Base-by-base conservation (phyloP, 257 asterid genomes). In the Rehmannia glutinosa region DNA sequence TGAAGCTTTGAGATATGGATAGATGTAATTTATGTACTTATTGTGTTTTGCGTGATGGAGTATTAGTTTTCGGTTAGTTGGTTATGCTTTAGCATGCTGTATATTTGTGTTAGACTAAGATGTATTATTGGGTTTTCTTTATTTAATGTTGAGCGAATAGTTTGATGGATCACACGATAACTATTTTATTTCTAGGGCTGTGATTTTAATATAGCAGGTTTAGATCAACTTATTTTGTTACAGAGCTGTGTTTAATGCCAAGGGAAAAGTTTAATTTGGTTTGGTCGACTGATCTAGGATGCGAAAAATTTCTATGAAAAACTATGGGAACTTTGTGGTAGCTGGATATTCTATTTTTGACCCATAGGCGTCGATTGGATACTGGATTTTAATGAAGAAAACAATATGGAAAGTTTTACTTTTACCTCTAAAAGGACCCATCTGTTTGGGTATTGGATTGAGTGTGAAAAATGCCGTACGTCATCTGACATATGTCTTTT, bases 31-130 rank as follows among this genome's bases (percentile, higher is more conserved):
- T 68, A 15, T 39, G 52, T 20, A 57, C 62, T 41, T 62, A n/a
- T 30, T 39, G 20, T 12, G 46, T 69, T 27, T 30, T 21, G 55
- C 47, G 41, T 49, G 23, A 23, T 41, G 55, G 33, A 28, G 32
- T 72, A 13, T 58, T 71, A 62, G 41, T 69, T 27, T 28, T 12
- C 9, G 36, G 42, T 30, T 54, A 2, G 11, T 32, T 36, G 54
- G 51, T 67, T 19, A 53, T 51, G 83, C 7, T 52, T 69, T 28
- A 28, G 38, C 49, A 64, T 15, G 51, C 9, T 33, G 32, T 55
- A 4, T 9, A 21, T 15, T 56, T 64, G 42, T 57, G 56, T 30
- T 50, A 54, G 42, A 35, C 41, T 49, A 28, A 4, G 52, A 16
- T 23, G 25, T 64, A 32, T 19, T 35, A 55, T 50, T 7, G 24